phyloP scores from a whole-genome alignment of 768 basidiomycete genomes.

The Suillus americanus region DNA sequence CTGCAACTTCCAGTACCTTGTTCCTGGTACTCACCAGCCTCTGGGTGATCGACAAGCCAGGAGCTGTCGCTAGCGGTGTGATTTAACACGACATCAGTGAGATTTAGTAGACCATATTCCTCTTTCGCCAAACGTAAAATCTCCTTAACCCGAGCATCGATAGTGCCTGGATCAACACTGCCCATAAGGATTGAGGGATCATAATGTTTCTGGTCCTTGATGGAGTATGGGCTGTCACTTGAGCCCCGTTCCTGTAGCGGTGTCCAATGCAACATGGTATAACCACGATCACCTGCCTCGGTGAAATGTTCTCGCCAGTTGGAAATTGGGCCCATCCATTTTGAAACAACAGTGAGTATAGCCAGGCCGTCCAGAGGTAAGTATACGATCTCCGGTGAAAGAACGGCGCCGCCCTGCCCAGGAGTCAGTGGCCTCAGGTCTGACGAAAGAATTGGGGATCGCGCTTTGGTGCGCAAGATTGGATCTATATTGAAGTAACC shows the following conservation, averaged over 20 bases:
- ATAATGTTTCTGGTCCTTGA: conserved; percentile 82
- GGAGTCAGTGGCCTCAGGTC: conserved; percentile 53
- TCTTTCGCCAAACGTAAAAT: conserved; percentile 70
- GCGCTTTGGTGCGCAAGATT: conserved; percentile 70
- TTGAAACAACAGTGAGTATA: conserved; percentile 89
- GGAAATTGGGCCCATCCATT: conserved; percentile 92
- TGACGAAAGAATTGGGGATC: conserved; percentile 68
- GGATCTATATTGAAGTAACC: conserved; percentile 99
- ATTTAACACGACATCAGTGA: conserved; percentile 97
- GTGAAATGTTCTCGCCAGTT: conserved; percentile 80
- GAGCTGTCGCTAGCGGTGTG: conserved; percentile 94
- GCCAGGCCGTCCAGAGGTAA: conserved; percentile 87
- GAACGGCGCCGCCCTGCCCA: conserved; percentile 47
- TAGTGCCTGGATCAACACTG: conserved; percentile 45
- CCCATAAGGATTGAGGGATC: conserved; percentile 70
- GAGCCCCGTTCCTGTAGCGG: conserved; percentile 91
- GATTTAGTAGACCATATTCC: conserved; percentile 82
- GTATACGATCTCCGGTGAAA: conserved; percentile 55
- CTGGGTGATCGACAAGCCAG: conserved; percentile 92
- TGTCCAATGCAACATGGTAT: conserved; percentile 98
- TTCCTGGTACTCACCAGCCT: conserved; percentile 65
- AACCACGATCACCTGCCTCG: conserved; percentile 86
- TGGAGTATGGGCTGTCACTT: conserved; percentile 91
- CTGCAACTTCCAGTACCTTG: background rate
- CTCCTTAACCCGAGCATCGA: conserved; percentile 58